Conservation (phyloP, 2,329 filamentous ascomycete genomes). For the Ceratocystis variospora region DNA sequence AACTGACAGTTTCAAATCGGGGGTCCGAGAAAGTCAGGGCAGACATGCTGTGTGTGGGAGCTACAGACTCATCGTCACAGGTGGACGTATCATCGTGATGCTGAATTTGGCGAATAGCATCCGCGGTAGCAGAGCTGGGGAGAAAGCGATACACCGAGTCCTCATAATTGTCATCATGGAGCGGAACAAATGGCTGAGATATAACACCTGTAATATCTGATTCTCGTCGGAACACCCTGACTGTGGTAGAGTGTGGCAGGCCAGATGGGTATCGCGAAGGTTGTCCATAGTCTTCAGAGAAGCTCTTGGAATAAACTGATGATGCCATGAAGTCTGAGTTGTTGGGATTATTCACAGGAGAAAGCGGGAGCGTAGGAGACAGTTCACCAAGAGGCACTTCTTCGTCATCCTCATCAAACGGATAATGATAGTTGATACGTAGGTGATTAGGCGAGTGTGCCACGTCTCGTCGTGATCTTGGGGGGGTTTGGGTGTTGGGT, state of each 20-base stretch:
- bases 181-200: neutral
- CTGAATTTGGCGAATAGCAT: slow-evolving; percentile 22
- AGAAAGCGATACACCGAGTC: slow-evolving; percentile 31
- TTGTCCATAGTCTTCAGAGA: slow-evolving; percentile 29
- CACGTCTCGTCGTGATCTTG: neutral
- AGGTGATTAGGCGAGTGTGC: slow-evolving; percentile 6
- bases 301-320: slow-evolving; percentile 23
- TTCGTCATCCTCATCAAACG: slow-evolving; percentile 16
- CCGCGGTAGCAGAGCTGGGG: slow-evolving; percentile 23
- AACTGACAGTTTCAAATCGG: slow-evolving; percentile 9
- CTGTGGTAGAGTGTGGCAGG: slow-evolving; percentile 15
- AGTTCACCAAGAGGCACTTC: slow-evolving; percentile 15
- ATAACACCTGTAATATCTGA: slow-evolving; percentile 23
- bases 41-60: slow-evolving; percentile 20
- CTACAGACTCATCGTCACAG: slow-evolving; percentile 24
- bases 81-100: slow-evolving; percentile 25
- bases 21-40: slow-evolving; percentile 2
- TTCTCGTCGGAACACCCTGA: slow-evolving; percentile 35
- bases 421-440: slow-evolving; percentile 18
- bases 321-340: slow-evolving; percentile 1
- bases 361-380: slow-evolving; percentile 17
- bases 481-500: slow-evolving; percentile 1
- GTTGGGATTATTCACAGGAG: slow-evolving; percentile 12
- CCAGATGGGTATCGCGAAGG: neutral
- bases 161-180: slow-evolving; percentile 21